Percentiles rank a stretch among this genome's conserved stretches.
Evolutionary conservation across 352 stramenopile species (phyloP).

Genomic region (Phytophthora vignae): DNA sequence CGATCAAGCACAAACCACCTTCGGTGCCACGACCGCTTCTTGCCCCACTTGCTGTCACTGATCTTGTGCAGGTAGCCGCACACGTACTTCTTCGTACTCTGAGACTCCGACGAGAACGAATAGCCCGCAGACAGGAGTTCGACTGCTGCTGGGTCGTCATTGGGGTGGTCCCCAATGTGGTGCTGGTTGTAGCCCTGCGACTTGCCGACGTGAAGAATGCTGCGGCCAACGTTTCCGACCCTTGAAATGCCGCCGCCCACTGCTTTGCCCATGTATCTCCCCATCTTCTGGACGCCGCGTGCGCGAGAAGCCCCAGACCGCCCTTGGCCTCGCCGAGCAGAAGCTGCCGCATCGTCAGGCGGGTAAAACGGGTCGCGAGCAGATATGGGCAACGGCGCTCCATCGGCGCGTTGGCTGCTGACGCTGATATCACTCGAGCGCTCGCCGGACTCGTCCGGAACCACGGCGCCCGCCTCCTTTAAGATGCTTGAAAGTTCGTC

Average conservation of each 20-base stretch:
- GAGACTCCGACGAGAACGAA: slow-evolving; percentile 78
- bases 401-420: slow-evolving; percentile 20
- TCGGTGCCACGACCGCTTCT: slow-evolving; percentile 85
- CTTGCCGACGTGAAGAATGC: slow-evolving; percentile 78
- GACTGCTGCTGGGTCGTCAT: slow-evolving; percentile 38
- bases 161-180: slow-evolving; percentile 12
- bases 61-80: slow-evolving; percentile 89
- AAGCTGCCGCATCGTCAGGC: slow-evolving; percentile 15
- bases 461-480: slow-evolving; percentile 31
- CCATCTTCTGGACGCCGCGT: slow-evolving; percentile 77
- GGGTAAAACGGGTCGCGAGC: slow-evolving; percentile 34
- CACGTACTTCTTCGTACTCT: slow-evolving; percentile 83
- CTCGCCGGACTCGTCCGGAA: slow-evolving; percentile 27
- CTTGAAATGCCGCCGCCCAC: slow-evolving; percentile 83
- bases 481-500: slow-evolving; percentile 44
- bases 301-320: slow-evolving; percentile 42
- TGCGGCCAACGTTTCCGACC: slow-evolving; percentile 80
- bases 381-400: slow-evolving; percentile 18
- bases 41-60: slow-evolving; percentile 85
- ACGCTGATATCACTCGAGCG: slow-evolving; percentile 16
- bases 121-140: slow-evolving; percentile 60
- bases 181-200: slow-evolving; percentile 37
- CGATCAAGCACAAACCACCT: slow-evolving; percentile 88
- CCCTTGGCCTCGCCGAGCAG: slow-evolving; percentile 22
- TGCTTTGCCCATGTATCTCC: slow-evolving; percentile 78